Conservation (phyloP, 2,329 filamentous ascomycete species). For the Fusarium solani-melongenae region DNA sequence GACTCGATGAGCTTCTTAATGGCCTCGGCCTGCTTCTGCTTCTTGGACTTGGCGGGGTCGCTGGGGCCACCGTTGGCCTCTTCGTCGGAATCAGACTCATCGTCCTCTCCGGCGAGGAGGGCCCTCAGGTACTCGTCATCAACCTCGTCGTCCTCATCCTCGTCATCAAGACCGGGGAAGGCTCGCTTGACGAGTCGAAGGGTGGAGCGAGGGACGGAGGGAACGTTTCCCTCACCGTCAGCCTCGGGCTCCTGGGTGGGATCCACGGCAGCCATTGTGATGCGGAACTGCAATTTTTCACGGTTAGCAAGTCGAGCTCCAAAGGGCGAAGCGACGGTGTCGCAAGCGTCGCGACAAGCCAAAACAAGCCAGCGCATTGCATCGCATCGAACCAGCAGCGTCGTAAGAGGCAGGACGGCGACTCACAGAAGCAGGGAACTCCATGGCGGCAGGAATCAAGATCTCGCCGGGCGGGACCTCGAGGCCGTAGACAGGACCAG, state of each 20-base stretch:
- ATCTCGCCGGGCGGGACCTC: constrained; percentile 88
- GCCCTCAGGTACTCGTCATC: constrained; percentile 73
- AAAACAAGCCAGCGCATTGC: not conserved
- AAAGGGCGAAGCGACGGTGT: not conserved
- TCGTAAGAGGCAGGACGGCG: constrained; percentile 1
- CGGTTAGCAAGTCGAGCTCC: constrained; percentile 18
- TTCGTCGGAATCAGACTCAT: constrained; percentile 65
- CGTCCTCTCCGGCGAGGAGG: constrained; percentile 64
- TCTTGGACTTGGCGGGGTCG: constrained; percentile 89
- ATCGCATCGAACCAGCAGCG: not conserved
- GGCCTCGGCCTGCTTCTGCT: constrained; percentile 82
- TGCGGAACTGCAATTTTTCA: constrained; percentile 76
- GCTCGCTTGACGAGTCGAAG: constrained; percentile 88
- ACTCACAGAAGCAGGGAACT: constrained; percentile 87
- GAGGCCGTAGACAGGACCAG: constrained; percentile 90
- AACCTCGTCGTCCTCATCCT: constrained; percentile 69
- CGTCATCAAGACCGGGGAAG: constrained; percentile 64
- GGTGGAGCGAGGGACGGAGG: constrained; percentile 79
- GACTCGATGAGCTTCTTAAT: constrained; percentile 81
- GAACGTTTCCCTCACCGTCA: constrained; percentile 70
- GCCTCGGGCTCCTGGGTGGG: constrained; percentile 80
- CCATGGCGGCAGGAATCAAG: constrained; percentile 80
- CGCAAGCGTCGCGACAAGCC: constrained; percentile 22
- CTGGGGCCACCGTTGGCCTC: constrained; percentile 89
- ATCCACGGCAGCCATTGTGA: constrained; percentile 98